These are phyloP conservation scores for Carex myosuroides DNA, from an alignment of 176 grass and related monocot species.

Conservation along the genomic window DNA sequence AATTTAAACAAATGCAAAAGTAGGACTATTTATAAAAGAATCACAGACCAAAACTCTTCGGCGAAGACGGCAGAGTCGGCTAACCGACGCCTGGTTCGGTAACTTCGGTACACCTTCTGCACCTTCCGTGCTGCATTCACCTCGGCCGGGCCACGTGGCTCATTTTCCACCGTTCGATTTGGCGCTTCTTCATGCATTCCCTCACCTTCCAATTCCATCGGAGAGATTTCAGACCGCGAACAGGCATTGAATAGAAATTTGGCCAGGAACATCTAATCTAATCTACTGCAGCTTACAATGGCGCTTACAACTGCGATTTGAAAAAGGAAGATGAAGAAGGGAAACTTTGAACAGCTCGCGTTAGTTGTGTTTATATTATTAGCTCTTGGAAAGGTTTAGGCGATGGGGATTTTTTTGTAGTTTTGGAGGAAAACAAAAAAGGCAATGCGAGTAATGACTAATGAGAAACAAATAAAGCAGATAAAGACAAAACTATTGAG, in stretches of 20 bases:
- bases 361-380: not conserved
- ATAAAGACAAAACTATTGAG: no score
- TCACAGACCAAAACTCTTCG: conserved; percentile 14
- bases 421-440: not conserved
- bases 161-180: not conserved
- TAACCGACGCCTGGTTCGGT: conserved; percentile 12
- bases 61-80: conserved; percentile 9
- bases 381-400: no score
- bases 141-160: not conserved
- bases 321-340: not conserved
- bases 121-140: not conserved
- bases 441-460: not conserved
- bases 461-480: no score
- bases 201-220: no score
- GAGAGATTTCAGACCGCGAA: not conserved
- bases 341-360: not conserved
- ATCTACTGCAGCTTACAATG: not conserved
- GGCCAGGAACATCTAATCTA: not conserved
- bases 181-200: not conserved
- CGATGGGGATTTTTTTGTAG: no score
- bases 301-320: not conserved
- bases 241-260: not conserved
- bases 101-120: conserved; percentile 18
- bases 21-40: not conserved
- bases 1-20: not conserved